Base-by-base conservation (phyloP, 2,329 filamentous ascomycete genomes). In the Fusarium temperatum region DNA sequence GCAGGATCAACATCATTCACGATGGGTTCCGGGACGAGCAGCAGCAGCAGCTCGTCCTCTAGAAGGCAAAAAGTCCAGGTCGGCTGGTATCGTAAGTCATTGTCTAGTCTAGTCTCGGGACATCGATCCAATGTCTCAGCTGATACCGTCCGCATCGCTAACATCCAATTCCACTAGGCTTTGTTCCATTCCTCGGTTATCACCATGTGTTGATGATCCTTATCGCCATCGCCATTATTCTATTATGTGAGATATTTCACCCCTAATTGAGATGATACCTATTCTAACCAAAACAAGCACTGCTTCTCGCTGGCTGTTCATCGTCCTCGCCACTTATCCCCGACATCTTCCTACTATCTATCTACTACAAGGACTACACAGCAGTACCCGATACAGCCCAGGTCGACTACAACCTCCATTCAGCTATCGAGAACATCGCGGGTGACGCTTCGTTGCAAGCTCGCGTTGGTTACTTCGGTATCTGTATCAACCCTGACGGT, bases 171-270 rank as follows among this genome's bases (percentile, higher is more conserved):
- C 51, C 48, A 44, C 10, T 70, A 91, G 90, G 90, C 80, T 90
- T 89, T 77, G 84, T 93, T 81, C 91, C 91, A 76, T 92, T 93
- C 81, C 86, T 93, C 67, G 91, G 91, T 75, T 92, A 92, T 80
- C 91, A 92, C 81, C 90, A 99, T 90, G 93, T 98, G 75, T 89
- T 99, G 83, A 99, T 99, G 96, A 94, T 99, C 78, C 86, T 99
- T 76, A 98, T 99, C 80, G 95, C 94, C 63, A 87, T 98, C 67
- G 90, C 95, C 51, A 98, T 99, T 80, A 97, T 99, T 83, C 87
- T 99, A 81, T 88, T 99, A 76, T 98, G 95, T 98, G 87, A 85
- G 94, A 89, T n/a, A 50, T 35, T 64, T 42, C 63, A 38, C 17
- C 24, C 44, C 24, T 14, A 20, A 13, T n/a, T 57, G 44, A 51